These are phyloP conservation scores for Thinopyrum elongatum DNA, from an alignment of 176 grass and related monocot genomes.

Conservation along the genomic window DNA sequence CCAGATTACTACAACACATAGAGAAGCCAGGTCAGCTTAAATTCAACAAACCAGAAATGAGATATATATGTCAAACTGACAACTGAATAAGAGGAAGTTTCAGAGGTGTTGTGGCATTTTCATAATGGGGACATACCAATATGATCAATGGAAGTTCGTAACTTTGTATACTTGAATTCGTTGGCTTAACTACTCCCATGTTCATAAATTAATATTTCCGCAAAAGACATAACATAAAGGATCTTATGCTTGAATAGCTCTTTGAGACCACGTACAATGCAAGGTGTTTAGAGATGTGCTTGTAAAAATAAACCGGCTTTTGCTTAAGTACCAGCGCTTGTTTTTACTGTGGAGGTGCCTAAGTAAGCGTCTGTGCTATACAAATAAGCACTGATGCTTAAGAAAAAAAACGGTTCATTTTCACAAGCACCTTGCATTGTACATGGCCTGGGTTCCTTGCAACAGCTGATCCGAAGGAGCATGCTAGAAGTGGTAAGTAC, in stretches of 20 bases:
- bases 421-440: too few relatives aligned
- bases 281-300: too few relatives aligned
- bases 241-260: background rate
- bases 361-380: too few relatives aligned
- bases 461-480: background rate
- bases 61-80: background rate
- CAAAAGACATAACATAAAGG: background rate
- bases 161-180: background rate
- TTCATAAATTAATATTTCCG: background rate
- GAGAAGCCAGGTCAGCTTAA: background rate
- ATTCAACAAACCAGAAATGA: background rate
- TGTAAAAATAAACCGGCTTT: too few relatives aligned
- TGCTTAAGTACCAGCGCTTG: too few relatives aligned
- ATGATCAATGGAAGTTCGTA: background rate
- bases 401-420: too few relatives aligned
- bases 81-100: background rate
- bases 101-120: background rate
- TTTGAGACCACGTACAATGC: background rate
- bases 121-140: background rate
- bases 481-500: background rate
- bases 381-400: too few relatives aligned
- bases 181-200: background rate
- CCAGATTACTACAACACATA: conserved; percentile 46
- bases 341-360: too few relatives aligned
- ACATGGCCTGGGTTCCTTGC: background rate